phyloP scores from a whole-genome alignment of 768 basidiomycete genomes.

The Mycena floridula region DNA sequence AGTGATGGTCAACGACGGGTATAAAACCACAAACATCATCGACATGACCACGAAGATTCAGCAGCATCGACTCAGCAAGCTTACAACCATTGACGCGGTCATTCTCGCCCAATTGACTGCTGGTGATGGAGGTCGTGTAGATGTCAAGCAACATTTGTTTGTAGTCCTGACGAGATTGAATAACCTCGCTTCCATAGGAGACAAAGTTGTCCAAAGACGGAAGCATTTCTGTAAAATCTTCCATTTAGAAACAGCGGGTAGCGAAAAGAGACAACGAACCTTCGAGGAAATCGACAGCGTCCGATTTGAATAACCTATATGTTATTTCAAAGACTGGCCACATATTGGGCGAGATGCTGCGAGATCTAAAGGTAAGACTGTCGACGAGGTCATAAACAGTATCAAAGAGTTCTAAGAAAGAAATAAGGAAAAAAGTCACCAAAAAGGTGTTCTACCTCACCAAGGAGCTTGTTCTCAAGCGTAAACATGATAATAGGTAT shows the following conservation, averaged over 20 bases:
- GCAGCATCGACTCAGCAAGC: conserved; percentile 74
- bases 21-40: conserved; percentile 74
- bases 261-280: conserved; percentile 36
- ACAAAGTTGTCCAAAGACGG: conserved; percentile 86
- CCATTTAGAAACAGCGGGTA: no score
- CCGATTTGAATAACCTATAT: conserved; percentile 75
- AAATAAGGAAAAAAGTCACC: conserved; percentile 1
- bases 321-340: conserved; percentile 86
- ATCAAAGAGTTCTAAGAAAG: conserved; percentile 67
- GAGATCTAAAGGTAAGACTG: conserved; percentile 75
- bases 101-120: conserved; percentile 70
- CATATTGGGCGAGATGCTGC: conserved; percentile 71
- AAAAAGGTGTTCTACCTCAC: conserved; percentile 30
- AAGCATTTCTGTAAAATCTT: conserved; percentile 70
- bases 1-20: not conserved
- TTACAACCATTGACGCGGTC: conserved; percentile 84
- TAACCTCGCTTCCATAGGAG: conserved; percentile 71
- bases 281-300: conserved; percentile 83
- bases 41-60: conserved; percentile 70
- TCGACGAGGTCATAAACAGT: conserved; percentile 86
- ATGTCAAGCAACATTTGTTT: conserved; percentile 78
- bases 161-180: conserved; percentile 71
- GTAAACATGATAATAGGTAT: conserved; percentile 75
- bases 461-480: conserved; percentile 69
- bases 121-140: conserved; percentile 68